A percentile compares a stretch with the other conserved stretches of the same genome.
Conservation (phyloP, 495 filamentous ascomycete species). For the Amorphotheca resinae region DNA sequence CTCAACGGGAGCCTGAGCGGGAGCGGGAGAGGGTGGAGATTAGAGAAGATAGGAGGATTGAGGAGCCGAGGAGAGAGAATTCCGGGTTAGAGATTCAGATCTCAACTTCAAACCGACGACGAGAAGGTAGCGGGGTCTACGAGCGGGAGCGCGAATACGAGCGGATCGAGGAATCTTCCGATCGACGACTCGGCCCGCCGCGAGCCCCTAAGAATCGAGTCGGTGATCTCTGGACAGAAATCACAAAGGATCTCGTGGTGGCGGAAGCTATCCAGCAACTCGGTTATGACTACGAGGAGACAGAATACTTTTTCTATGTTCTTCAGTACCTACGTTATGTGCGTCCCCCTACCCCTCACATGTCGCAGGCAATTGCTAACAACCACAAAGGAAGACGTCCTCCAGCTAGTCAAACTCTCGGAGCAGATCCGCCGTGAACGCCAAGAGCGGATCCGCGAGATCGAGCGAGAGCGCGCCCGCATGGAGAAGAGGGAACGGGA, state of each 20-base stretch:
- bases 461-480: conserved; percentile 63
- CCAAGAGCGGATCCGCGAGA: conserved; percentile 63
- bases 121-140: conserved; percentile 3
- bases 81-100: conserved; percentile 19
- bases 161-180: conserved; percentile 30
- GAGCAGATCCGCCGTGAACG: conserved; percentile 70
- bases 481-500: conserved; percentile 23
- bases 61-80: conserved; percentile 1
- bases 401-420: conserved; percentile 66
- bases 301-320: conserved; percentile 78
- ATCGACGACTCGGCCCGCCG: conserved; percentile 29
- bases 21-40: no score
- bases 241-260: conserved; percentile 85
- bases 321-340: conserved; percentile 84
- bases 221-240: conserved; percentile 87
- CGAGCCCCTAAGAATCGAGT: conserved; percentile 23
- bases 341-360: conserved; percentile 27
- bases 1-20: conserved; percentile 27
- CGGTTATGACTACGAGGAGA: conserved; percentile 89
- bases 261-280: conserved; percentile 74
- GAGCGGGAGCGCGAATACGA: conserved; percentile 25
- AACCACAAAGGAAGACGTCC: conserved; percentile 64
- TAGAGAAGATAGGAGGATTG: neutral
- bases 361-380: conserved; percentile 16
- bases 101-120: conserved; percentile 2